Evolutionary conservation across 371 early-diverging fungal species (phyloP), one percentile per base, ranked within the genome.

Genomic region (Mortierella sp.): DNA sequence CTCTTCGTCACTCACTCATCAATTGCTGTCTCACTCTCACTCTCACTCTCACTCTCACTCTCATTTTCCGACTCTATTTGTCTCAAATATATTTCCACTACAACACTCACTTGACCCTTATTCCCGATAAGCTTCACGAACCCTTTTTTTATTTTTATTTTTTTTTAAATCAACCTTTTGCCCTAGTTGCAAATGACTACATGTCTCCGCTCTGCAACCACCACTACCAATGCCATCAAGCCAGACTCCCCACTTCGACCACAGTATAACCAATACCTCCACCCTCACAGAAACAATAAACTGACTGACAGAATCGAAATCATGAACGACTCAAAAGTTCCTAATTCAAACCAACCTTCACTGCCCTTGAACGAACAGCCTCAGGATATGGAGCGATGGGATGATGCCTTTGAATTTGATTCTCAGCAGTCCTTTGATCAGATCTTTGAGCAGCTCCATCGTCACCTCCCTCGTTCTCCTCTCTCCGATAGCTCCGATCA

Each of bases 401-500:
- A 76, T 53, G 68, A 76, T 58, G 71, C 70, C 34, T 70, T 64
- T 54, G 76, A 71, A 29, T 64, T 76, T n/a, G 68, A 66, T n/a
- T 23, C 68, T 43, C 37, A 51, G 19, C 68, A 63, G 22, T 60
- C 71, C 17, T 63, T 76, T 17, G 76, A 76, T 17, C 71, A 62
- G 55, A 66, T 76, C 47, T 57, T 76, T 22, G 76, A 76, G 31
- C 68, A 71, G 49, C 68, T 76, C 55, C 71, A 49, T 17, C 61
- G 55, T 23, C 68, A 64, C 49, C 51, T 71, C 40, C 76, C 76
- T 19, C 76, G 71, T 1, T 76, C 76, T 9, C 76, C 76, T 22
- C 70, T 76, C 42, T 76, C 76, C 19, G 76, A 76, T 56, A 58
- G 49, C 23, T 76, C 76, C 57, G 70, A 70, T 45, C 70, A 67